Evolutionary conservation across 305 asterid genomes (phyloP).

Genomic region (Nicotiana rustica): DNA sequence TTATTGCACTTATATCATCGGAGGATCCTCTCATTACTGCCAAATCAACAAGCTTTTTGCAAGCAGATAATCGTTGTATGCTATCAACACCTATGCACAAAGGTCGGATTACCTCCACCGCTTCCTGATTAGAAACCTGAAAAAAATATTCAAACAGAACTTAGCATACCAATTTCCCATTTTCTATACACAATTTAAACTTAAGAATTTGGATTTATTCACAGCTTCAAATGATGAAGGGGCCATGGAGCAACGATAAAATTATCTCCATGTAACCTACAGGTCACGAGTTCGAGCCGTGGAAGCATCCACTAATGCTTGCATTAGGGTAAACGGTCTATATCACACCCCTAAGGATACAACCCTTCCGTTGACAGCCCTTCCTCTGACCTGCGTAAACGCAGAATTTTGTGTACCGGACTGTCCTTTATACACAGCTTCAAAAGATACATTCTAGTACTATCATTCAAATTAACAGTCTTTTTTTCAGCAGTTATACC

Average conservation of each 20-base stretch:
- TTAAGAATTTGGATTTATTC: background rate
- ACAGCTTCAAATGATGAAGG: background rate
- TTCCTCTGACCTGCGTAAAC: too few species aligned
- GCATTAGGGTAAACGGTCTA: too few species aligned
- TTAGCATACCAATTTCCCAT: slow-evolving; percentile 4
- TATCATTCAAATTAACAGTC: background rate
- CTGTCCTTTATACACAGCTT: too few species aligned
- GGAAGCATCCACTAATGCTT: too few species aligned
- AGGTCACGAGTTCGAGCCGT: too few species aligned
- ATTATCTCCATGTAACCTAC: too few species aligned
- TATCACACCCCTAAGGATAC: too few species aligned
- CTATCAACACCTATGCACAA: slow-evolving; percentile 51
- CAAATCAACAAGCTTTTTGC: slow-evolving; percentile 74
- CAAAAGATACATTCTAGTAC: background rate
- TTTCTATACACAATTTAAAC: background rate
- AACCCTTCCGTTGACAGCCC: too few species aligned
- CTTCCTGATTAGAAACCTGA: slow-evolving; percentile 87
- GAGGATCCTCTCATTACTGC: slow-evolving; percentile 72
- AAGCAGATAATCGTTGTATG: slow-evolving; percentile 56
- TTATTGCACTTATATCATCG: slow-evolving; percentile 74
- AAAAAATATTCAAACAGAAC: slow-evolving; percentile 26
- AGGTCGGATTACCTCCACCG: slow-evolving; percentile 65
- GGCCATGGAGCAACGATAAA: too few species aligned
- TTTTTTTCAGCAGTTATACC: slow-evolving; percentile 40
- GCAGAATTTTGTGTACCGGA: too few species aligned